Evolutionary conservation across 345 rosid genomes (phyloP), one percentile per base, ranked within the genome.

Genomic region (Rhodamnia argentea): DNA sequence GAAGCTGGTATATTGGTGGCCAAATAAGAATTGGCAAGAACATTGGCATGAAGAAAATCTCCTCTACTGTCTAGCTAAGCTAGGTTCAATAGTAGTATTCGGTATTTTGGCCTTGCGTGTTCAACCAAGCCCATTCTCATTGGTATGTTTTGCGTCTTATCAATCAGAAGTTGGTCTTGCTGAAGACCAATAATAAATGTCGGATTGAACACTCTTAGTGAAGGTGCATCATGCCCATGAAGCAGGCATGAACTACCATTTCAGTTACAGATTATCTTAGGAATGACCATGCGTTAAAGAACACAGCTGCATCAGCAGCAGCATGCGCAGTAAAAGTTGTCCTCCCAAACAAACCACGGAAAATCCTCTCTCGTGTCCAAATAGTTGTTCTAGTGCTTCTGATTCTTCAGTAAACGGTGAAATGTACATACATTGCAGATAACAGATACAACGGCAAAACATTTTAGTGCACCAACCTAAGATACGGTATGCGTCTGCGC

Each of bases 401-500:
- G 13, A 32, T 70, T 32, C 47, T 70, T 37, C 18, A 9, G 20
- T 70, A 4, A 37, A 32, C 9, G 26, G 78, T 18, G 14, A 70
- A 70, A 70, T 37, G 13, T 70, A 37, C 20, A 47, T 70, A 37
- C 78, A 37, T 62, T 5, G 78, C 47, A 70, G 47, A 29, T 29
- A 32, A 82, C 24, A 32, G 44, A 54, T 52, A 42, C 83, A 86
- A 86, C 78, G 20, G 47, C 78, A 70, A 70, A 10, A 18, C 78
- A 70, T 70, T 18, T 37, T 70, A 70, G 26, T 18, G 24, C 18
- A 70, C 91, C 87, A 87, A 96, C 98, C 99, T 95, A 89, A 96
- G 86, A 92, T 94, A 97, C 26, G 91, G 91, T 85, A 97, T 94
- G 83, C 98, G 98, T 86, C 94, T 95, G 11, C 98, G 98, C 86